A percentile compares a stretch with the other conserved stretches of the same genome.
phyloP scores from a whole-genome alignment of 1,284 basidiomycete species.

The Amylostereum areolatum region DNA sequence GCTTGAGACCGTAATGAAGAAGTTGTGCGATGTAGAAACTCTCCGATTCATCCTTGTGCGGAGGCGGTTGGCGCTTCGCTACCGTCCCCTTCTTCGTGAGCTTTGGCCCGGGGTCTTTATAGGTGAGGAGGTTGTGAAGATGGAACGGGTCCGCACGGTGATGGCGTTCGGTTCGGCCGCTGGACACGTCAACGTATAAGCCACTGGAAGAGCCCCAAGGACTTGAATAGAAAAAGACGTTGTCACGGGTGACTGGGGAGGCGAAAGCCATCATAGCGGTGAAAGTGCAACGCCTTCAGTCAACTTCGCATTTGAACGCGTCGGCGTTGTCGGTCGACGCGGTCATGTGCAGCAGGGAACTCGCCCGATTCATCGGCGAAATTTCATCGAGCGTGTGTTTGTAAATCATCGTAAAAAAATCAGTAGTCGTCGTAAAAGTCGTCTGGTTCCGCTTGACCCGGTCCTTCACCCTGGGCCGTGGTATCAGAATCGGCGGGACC shows the following conservation, averaged over 20 bases:
- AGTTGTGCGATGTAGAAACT: conserved; percentile 20
- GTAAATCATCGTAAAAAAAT: too few relatives aligned
- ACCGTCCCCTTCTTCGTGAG: conserved; percentile 21
- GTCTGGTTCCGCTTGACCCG: background rate
- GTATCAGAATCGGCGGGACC: background rate
- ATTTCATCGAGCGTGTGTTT: too few relatives aligned
- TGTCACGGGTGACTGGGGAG: background rate
- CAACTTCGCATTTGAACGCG: too few relatives aligned
- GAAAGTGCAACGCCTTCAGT: too few relatives aligned
- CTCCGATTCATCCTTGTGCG: conserved; percentile 18
- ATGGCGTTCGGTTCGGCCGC: conserved; percentile 3
- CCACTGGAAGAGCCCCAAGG: too few relatives aligned
- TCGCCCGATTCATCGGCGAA: too few relatives aligned
- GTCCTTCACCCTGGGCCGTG: background rate
- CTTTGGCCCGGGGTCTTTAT: conserved; percentile 14
- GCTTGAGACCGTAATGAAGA: conserved; percentile 16
- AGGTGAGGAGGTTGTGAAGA: conserved; percentile 20
- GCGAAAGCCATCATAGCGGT: background rate
- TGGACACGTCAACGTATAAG: too few relatives aligned
- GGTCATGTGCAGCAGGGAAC: too few relatives aligned
- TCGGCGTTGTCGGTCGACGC: too few relatives aligned
- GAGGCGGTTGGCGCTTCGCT: conserved; percentile 17
- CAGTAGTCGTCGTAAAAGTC: too few relatives aligned
- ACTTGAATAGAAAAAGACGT: background rate
- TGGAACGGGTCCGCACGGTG: conserved; percentile 11